Percentiles rank a stretch among this genome's conserved stretches.
Conservation (phyloP, 2,329 filamentous ascomycete species). For the Cadophora sp. region DNA sequence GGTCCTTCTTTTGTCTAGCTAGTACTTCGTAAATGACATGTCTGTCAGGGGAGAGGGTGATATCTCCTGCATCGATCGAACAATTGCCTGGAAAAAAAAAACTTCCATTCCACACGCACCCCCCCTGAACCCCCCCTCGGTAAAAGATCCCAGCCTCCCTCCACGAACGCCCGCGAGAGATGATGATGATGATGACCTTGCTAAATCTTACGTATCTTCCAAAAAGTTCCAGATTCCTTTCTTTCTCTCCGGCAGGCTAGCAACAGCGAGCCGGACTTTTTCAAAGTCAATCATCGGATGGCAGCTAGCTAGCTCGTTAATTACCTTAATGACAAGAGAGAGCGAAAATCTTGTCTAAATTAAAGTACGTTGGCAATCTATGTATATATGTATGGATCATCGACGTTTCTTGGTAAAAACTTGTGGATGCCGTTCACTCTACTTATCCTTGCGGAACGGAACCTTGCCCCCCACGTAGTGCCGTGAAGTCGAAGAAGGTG, state of each 20-base stretch:
- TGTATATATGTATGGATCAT: constrained; percentile 45
- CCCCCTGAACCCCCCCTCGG: neutral
- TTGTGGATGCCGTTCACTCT: constrained; percentile 37
- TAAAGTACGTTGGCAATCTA: no score
- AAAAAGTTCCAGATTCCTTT: constrained; percentile 32
- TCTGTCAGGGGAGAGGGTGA: neutral
- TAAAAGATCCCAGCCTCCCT: neutral
- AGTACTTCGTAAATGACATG: neutral
- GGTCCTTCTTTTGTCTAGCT: neutral
- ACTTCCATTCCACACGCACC: no score
- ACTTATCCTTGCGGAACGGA: constrained; percentile 46
- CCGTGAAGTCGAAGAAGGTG: constrained; percentile 41
- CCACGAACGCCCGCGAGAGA: constrained; percentile 13
- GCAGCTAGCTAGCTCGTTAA: constrained; percentile 42
- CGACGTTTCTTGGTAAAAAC: constrained; percentile 43
- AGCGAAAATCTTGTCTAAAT: constrained; percentile 46
- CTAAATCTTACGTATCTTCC: neutral
- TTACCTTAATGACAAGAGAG: no score
- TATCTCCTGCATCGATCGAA: neutral
- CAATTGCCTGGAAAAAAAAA: neutral
- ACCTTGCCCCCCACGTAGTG: constrained; percentile 39
- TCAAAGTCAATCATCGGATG: constrained; percentile 39
- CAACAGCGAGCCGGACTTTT: constrained; percentile 26
- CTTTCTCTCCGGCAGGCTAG: no score
- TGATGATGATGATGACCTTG: constrained; percentile 29